Conservation (phyloP, 495 filamentous ascomycete species). For the Friedmanniomyces endolithicus region DNA sequence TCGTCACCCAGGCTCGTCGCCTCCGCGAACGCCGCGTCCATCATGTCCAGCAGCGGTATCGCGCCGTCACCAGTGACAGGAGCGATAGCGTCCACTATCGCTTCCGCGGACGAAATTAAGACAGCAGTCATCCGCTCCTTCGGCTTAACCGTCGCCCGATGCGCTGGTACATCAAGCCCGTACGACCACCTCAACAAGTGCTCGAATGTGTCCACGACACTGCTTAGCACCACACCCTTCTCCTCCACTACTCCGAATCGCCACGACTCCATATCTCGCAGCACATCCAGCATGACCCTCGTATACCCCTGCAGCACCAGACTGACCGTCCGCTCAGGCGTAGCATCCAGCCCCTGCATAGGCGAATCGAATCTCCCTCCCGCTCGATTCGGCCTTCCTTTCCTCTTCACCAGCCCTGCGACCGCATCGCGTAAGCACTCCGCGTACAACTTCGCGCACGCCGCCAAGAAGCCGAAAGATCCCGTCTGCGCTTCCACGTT, state of each 20-base stretch:
- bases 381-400: conserved; percentile 31
- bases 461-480: conserved; percentile 63
- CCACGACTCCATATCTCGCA: conserved; percentile 73
- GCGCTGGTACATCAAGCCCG: conserved; percentile 3
- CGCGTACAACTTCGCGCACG: conserved; percentile 60
- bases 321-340: conserved; percentile 64
- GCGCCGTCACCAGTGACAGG: not conserved
- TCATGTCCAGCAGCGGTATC: not conserved
- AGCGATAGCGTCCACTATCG: conserved; percentile 1
- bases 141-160: not conserved
- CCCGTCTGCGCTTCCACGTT: conserved; percentile 62
- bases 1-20: not conserved
- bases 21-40: not conserved
- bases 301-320: conserved; percentile 59
- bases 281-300: conserved; percentile 62
- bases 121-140: not conserved
- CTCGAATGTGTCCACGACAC: conserved; percentile 55
- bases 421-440: conserved; percentile 64
- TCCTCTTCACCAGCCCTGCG: conserved; percentile 57
- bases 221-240: conserved; percentile 46
- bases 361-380: conserved; percentile 26
- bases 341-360: conserved; percentile 30
- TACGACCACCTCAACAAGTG: conserved; percentile 48
- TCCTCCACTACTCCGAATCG: conserved; percentile 57
- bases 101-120: not conserved